These are phyloP conservation scores for Oryza glumipatula DNA, from an alignment of 176 grass and related monocot genomes.

Conservation along the genomic window DNA sequence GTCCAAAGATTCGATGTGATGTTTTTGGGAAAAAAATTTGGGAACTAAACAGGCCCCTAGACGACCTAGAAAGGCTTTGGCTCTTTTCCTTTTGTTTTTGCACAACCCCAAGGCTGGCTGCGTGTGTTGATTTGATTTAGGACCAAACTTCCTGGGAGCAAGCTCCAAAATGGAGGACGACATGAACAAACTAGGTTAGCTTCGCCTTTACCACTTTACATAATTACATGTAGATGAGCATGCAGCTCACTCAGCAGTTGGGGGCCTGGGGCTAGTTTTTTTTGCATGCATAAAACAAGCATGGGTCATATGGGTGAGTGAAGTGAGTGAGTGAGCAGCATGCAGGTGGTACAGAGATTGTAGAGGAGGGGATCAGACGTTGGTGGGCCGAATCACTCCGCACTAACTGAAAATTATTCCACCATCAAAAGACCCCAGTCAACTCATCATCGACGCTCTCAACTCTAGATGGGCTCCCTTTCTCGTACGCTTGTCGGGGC, in stretches of 20 bases:
- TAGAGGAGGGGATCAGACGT: not conserved
- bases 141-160: not conserved
- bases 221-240: not conserved
- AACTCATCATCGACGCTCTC: not conserved
- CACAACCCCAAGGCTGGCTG: not conserved
- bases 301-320: not conserved
- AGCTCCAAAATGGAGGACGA: not conserved
- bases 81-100: not conserved
- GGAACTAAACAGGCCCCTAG: too few species aligned
- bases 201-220: not conserved
- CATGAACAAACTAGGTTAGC: not conserved
- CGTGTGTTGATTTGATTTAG: not conserved
- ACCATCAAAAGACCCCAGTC: constrained; percentile 36
- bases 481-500: not conserved
- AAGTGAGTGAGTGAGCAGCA: too few species aligned
- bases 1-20: too few species aligned
- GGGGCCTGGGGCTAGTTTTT: not conserved
- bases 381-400: constrained; percentile 20
- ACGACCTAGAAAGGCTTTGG: not conserved
- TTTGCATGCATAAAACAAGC: constrained; percentile 3
- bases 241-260: not conserved
- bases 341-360: not conserved
- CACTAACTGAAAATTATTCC: not conserved
- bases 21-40: too few species aligned
- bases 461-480: not conserved